These are phyloP conservation scores for Aspergillus bombycis DNA, from an alignment of 2,329 filamentous ascomycete genomes.

Conservation along the genomic window DNA sequence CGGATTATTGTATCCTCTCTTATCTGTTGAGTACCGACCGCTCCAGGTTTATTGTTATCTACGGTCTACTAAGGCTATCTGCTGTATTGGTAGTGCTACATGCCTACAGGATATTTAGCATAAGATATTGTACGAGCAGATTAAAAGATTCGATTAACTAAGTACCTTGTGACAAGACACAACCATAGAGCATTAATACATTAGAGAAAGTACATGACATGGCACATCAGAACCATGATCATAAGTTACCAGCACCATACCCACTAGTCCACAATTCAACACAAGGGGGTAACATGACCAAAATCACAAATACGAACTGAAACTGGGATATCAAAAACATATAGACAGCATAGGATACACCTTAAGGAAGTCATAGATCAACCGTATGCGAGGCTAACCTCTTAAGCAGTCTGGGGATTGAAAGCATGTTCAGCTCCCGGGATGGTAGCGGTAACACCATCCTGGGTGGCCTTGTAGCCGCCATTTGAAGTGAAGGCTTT, in stretches of 20 bases:
- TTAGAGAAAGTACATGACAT: not conserved
- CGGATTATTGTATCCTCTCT: not conserved
- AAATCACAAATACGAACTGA: slow-evolving; percentile 7
- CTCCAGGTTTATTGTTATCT: not conserved
- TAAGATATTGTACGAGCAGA: not conserved
- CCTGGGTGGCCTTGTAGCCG: slow-evolving; percentile 4
- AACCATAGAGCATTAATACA: not conserved
- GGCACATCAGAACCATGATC: not conserved
- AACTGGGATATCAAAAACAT: slow-evolving; percentile 13
- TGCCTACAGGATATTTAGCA: not conserved
- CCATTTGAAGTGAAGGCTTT: slow-evolving; percentile 30
- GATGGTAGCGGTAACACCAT: slow-evolving; percentile 13
- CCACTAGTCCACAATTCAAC: not conserved
- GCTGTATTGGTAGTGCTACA: not conserved
- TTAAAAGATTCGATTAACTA: not conserved
- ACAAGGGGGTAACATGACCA: not conserved
- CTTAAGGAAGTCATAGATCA: slow-evolving; percentile 1
- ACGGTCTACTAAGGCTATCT: not conserved
- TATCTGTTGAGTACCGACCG: not conserved
- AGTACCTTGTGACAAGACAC: not conserved
- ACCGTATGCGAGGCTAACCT: not conserved
- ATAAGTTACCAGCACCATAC: not conserved
- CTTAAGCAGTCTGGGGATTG: slow-evolving; percentile 28
- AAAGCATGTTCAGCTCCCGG: slow-evolving; percentile 23
- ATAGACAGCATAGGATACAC: not conserved